A percentile compares a stretch with the other conserved stretches of the same genome.
Evolutionary conservation across 2,329 filamentous ascomycete genomes (phyloP).

Genomic region (Fusarium lyarnte): DNA sequence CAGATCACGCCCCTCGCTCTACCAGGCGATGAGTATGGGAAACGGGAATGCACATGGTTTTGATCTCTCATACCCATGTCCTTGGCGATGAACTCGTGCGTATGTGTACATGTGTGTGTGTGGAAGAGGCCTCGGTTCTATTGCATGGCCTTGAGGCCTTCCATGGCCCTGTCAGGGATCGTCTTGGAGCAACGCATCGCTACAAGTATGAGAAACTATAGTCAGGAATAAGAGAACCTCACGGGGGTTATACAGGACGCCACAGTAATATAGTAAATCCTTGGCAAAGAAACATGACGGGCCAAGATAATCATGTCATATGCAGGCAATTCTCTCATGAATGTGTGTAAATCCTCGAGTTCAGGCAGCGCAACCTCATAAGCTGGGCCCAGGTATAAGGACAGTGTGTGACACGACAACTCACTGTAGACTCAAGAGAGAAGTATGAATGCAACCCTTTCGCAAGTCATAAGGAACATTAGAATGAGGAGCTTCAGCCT

Average conservation of each 20-base stretch:
- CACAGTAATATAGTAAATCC: background rate
- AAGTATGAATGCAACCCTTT: background rate
- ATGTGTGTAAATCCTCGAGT: background rate
- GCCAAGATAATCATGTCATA: background rate
- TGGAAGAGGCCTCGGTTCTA: background rate
- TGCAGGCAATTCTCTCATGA: background rate
- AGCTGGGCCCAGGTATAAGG: background rate
- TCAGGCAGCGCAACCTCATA: background rate
- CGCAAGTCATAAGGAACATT: background rate
- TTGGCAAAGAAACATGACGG: no score
- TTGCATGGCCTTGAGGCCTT: slow-evolving; percentile 16
- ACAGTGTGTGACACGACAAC: no score
- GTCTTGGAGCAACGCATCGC: background rate
- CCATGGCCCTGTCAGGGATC: background rate
- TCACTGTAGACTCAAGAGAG: background rate
- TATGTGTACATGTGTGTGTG: background rate
- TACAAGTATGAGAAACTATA: background rate
- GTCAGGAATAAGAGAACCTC: background rate
- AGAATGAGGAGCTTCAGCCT: background rate
- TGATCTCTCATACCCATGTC: slow-evolving; percentile 19
- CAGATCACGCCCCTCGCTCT: slow-evolving; percentile 13
- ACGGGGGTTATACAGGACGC: background rate
- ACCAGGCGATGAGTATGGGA: slow-evolving; percentile 30
- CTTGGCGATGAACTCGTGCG: background rate
- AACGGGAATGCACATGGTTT: slow-evolving; percentile 32